phyloP scores from a whole-genome alignment of 495 filamentous ascomycete species.

The Hyaloscypha hepaticicola region DNA sequence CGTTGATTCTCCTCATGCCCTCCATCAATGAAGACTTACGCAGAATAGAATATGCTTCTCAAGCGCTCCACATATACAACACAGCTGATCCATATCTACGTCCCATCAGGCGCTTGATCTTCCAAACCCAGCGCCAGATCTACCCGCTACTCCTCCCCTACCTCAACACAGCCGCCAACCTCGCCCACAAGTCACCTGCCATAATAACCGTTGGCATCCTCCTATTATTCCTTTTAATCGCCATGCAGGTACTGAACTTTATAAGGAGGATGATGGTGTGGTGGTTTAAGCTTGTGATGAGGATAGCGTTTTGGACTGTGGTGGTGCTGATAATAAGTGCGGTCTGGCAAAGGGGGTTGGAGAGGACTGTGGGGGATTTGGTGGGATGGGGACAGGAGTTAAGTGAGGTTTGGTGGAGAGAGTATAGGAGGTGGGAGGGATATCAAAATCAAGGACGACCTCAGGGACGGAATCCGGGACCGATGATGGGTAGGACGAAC shows the following conservation, averaged over 20 bases:
- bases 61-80: constrained; percentile 21
- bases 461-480: not conserved
- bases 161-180: constrained; percentile 8
- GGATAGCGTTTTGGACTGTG: constrained; percentile 57
- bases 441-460: constrained; percentile 13
- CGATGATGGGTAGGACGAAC: constrained; percentile 2
- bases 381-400: constrained; percentile 54
- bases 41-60: constrained; percentile 13
- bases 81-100: constrained; percentile 17
- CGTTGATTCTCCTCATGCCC: not conserved
- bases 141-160: constrained; percentile 21
- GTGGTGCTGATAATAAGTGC: constrained; percentile 50
- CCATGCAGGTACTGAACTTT: constrained; percentile 30
- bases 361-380: constrained; percentile 56
- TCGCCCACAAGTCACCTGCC: constrained; percentile 24
- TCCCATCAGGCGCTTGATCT: constrained; percentile 17
- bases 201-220: constrained; percentile 25
- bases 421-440: constrained; percentile 43
- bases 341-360: constrained; percentile 63
- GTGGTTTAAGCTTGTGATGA: constrained; percentile 63
- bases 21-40: not conserved
- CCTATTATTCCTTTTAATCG: constrained; percentile 22
- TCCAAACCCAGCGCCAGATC: not conserved
- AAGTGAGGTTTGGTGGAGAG: constrained; percentile 53
- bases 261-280: constrained; percentile 67